Evolutionary conservation across 192 early-diverging fungal genomes (phyloP), one percentile per base, ranked within the genome.

Genomic region (Funneliformis geosporum): DNA sequence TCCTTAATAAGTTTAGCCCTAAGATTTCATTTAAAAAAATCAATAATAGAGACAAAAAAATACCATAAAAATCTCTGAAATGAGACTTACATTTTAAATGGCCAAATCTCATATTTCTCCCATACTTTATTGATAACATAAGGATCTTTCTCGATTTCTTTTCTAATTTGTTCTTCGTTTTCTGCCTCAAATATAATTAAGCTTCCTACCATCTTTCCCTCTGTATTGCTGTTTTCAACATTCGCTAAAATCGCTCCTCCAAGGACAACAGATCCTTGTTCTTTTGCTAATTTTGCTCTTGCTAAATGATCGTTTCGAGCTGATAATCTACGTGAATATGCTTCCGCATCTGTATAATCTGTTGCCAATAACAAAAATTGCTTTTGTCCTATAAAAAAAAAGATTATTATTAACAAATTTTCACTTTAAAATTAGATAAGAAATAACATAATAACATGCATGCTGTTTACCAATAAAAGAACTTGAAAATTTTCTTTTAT

Each of bases 221-320:
- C 61, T 16, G 0, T 16, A 12, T 18, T 68, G 6, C 23, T 55
- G 33, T 85, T 82, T 28, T 76, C 79, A 74, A 88, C 86, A n/a
- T 85, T 84, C 42, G 87, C 82, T 33, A 92, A 79, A 11, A 89
- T 77, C 1, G 88, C 88, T 12, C 91, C 91, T 33, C 86, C 91
- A 1, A 81, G 73, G 8, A 89, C 71, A 2, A 88, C 44, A 2
- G 68, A 12, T n/a, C 87, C 87, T 7, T 39, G 64, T 38, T 83
- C 73, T 44, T 83, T 82, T 18, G 79, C 66, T 21, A 71, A 76
- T 14, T 75, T 69, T 1, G 87, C 86, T 2, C 79, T 80, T 8
- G 62, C 84, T 28, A 92, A 68, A 62, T 92, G 91, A 39, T 64
- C 70, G 9, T 61, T 47, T 16, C 91, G 84, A 5, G 79, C 85